phyloP scores from a whole-genome alignment of 768 basidiomycete genomes.

The Plicaturopsis crispa region DNA sequence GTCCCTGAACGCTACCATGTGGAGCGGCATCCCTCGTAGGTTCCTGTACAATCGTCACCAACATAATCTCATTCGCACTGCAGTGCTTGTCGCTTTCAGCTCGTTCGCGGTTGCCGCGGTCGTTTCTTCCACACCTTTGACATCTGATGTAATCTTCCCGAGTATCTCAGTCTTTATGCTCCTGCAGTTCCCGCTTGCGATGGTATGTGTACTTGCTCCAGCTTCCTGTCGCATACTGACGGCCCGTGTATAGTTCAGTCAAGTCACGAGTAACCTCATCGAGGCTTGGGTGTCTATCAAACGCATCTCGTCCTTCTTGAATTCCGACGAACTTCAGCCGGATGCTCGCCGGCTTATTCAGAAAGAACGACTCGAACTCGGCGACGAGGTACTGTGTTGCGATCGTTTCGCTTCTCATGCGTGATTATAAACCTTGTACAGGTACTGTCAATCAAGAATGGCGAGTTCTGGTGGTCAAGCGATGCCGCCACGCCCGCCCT shows the following conservation, averaged over 20 bases:
- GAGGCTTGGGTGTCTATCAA: slow-evolving; percentile 80
- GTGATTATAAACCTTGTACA: slow-evolving; percentile 11
- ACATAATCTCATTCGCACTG: slow-evolving; percentile 2
- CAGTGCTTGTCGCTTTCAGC: slow-evolving; percentile 71
- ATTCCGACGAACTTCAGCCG: slow-evolving; percentile 69
- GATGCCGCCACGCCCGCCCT: slow-evolving; percentile 52
- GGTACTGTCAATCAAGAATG: slow-evolving; percentile 64
- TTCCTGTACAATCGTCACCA: not conserved
- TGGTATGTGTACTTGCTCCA: slow-evolving; percentile 37
- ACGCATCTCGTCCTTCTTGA: slow-evolving; percentile 71
- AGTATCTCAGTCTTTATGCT: slow-evolving; percentile 87
- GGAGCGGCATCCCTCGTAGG: slow-evolving; percentile 58
- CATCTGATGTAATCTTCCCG: slow-evolving; percentile 93
- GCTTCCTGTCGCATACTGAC: slow-evolving; percentile 2
- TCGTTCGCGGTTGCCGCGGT: slow-evolving; percentile 71
- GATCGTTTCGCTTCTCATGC: not conserved
- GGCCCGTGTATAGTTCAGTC: slow-evolving; percentile 40
- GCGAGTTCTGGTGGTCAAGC: slow-evolving; percentile 78
- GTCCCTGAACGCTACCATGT: slow-evolving; percentile 55
- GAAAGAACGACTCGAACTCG: slow-evolving; percentile 33
- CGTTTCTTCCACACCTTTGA: slow-evolving; percentile 60
- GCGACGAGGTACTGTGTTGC: slow-evolving; percentile 43
- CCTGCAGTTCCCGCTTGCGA: slow-evolving; percentile 77
- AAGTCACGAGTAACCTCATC: slow-evolving; percentile 74
- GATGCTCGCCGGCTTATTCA: slow-evolving; percentile 60